Evolutionary conservation across 2,329 filamentous ascomycete genomes (phyloP), one percentile per base, ranked within the genome.

Genomic region (Penicillium digitatum): DNA sequence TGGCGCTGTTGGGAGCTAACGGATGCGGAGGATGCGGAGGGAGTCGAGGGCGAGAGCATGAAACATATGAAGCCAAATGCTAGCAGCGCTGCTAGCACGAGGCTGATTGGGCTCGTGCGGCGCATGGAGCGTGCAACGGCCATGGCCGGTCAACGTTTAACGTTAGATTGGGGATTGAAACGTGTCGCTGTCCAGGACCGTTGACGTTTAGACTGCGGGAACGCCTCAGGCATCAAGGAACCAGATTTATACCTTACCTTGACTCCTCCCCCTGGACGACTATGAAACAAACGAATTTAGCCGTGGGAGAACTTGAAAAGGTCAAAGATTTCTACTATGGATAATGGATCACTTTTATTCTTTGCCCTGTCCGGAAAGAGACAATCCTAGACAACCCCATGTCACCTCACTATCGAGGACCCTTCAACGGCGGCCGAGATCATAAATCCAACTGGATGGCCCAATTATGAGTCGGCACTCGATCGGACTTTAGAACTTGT

Each of bases 31-130:
- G 74, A 74, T 59, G 77, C 71, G 56, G 77, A 66, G 49, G 81
- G 74, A 9, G 79, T 72, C 27, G 82, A 78, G 32, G 78, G 52
- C 77, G 73, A 63, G 71, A 79, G 62, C 75, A 76, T 52, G 76
- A 71, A 60, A 79, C 74, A 40, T 72, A 90, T 72, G 75, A 88
- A 84, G 76, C 88, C 83, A 69, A 94, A 81, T 72, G 86, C 86
- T 56, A 94, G 81, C 55, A 89, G 76, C 63, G 78, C 81, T 66
- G 89, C 89, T 62, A 95, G 80, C 63, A 87, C 72, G 61, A 93
- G 78, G 52, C 88, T 93, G 69, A 88, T 81, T 60, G 89, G 87
- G 75, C 85, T 94, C 71, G 87, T 84, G 77, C 88, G 88, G 77
- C 89, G 89, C 70, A 93, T 82, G 60, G 81, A 79, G 76, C 89